These are phyloP conservation scores for Suillus subluteus DNA, from an alignment of 768 basidiomycete species.

Conservation along the genomic window DNA sequence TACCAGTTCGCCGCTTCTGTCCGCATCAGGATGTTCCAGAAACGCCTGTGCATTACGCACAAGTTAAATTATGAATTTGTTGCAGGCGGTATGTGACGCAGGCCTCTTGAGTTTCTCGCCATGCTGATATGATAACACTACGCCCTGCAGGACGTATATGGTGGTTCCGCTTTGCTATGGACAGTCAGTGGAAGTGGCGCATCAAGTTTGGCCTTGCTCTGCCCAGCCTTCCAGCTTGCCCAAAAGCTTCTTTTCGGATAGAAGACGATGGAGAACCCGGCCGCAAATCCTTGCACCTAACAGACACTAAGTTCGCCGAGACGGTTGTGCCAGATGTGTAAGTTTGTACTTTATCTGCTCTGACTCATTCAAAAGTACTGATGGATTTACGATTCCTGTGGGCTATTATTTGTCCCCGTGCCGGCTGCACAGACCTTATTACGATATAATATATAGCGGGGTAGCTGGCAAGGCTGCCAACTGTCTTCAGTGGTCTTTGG, in stretches of 20 bases:
- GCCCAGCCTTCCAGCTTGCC: background rate
- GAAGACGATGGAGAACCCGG: background rate
- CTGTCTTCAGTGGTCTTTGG: rapidly evolving
- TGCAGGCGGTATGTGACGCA: background rate
- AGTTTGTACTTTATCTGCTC: background rate
- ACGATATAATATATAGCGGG: background rate
- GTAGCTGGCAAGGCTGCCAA: background rate
- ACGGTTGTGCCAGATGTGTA: background rate
- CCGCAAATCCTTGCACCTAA: background rate
- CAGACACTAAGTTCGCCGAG: rapidly evolving
- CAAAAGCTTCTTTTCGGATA: background rate
- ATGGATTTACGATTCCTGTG: background rate
- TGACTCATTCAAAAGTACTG: background rate
- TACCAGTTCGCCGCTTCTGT: no score
- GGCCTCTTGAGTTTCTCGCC: background rate
- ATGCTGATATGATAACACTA: background rate
- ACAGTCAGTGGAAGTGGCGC: no score
- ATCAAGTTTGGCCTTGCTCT: background rate
- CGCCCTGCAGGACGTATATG: background rate
- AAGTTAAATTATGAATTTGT: background rate
- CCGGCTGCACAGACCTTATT: background rate
- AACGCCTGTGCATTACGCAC: no score
- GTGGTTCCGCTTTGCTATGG: background rate
- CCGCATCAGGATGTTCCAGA: no score
- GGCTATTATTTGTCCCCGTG: background rate